Conservation (phyloP, 2,329 filamentous ascomycete genomes). For the Berkeleyomyces rouxiae region DNA sequence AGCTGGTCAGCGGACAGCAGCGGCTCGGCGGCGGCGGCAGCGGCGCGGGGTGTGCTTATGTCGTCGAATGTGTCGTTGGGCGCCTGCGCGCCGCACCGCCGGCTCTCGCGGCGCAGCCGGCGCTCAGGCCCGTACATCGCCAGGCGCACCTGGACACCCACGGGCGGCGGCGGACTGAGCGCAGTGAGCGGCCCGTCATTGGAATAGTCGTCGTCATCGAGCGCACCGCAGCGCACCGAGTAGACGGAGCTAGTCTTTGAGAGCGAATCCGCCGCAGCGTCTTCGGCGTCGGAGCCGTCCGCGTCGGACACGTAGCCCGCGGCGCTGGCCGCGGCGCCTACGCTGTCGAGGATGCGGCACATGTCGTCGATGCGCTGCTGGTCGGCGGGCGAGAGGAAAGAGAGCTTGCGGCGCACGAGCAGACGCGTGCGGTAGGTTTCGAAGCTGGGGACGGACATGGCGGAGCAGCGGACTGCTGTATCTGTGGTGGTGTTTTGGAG, state of each 20-base stretch:
- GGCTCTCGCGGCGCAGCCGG: not conserved
- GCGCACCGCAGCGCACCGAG: not conserved
- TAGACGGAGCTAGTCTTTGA: not conserved
- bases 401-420: slow-evolving; percentile 1
- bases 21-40: not conserved
- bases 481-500: not conserved
- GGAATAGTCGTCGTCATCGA: not conserved
- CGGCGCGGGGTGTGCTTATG: not conserved
- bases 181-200: not conserved
- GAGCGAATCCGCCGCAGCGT: not conserved
- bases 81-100: not conserved
- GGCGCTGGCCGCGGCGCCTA: not conserved
- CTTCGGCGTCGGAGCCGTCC: not conserved
- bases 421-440: slow-evolving; percentile 2
- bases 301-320: not conserved
- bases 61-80: not conserved
- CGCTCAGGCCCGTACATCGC: not conserved
- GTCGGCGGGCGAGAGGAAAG: slow-evolving; percentile 2
- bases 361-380: slow-evolving; percentile 5
- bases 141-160: not conserved
- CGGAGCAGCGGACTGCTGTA: not conserved
- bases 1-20: not conserved
- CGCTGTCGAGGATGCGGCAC: slow-evolving; percentile 3
- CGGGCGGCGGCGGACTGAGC: not conserved
- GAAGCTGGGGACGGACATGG: not conserved